Percentiles rank a stretch among this genome's conserved stretches.
Conservation (phyloP, 768 basidiomycete genomes). For the Tulasnella sp. region DNA sequence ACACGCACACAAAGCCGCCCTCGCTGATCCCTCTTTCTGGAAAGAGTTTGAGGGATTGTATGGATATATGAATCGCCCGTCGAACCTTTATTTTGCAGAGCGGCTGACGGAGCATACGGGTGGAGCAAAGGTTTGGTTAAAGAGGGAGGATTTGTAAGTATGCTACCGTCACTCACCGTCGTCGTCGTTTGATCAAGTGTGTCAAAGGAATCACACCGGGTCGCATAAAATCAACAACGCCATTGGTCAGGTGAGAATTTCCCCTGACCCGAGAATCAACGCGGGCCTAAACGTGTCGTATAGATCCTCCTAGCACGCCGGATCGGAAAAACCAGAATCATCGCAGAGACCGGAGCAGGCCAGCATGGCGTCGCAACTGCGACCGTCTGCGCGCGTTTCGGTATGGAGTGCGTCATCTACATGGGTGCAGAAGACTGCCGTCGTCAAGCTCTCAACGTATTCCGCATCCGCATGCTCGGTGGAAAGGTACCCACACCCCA, state of each 20-base stretch:
- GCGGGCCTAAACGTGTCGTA: neutral
- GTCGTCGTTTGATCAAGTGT: neutral
- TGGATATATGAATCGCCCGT: slow-evolving; percentile 91
- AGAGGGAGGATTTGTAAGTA: slow-evolving; percentile 79
- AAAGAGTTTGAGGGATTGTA: slow-evolving; percentile 80
- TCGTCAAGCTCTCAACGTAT: slow-evolving; percentile 92
- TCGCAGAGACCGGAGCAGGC: slow-evolving; percentile 97
- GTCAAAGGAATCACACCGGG: slow-evolving; percentile 80
- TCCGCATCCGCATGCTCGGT: slow-evolving; percentile 95
- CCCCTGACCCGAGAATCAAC: neutral
- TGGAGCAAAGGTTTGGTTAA: slow-evolving; percentile 95
- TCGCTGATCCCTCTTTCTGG: slow-evolving; percentile 82
- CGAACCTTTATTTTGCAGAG: slow-evolving; percentile 81
- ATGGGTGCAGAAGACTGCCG: slow-evolving; percentile 98
- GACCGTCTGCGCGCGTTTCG: slow-evolving; percentile 94
- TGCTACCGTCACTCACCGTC: neutral
- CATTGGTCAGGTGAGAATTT: slow-evolving; percentile 63
- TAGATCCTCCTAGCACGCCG: slow-evolving; percentile 89
- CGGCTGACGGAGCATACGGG: slow-evolving; percentile 80
- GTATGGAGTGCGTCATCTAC: slow-evolving; percentile 87
- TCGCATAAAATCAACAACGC: slow-evolving; percentile 99
- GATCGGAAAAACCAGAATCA: slow-evolving; percentile 91
- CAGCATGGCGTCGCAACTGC: slow-evolving; percentile 99
- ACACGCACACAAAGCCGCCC: slow-evolving; percentile 75
- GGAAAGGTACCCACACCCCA: slow-evolving; percentile 48